A percentile compares a stretch with the other conserved stretches of the same genome.
These are phyloP conservation scores for Botrytis fragariae DNA, from an alignment of 2,329 filamentous ascomycete species.

Conservation along the genomic window DNA sequence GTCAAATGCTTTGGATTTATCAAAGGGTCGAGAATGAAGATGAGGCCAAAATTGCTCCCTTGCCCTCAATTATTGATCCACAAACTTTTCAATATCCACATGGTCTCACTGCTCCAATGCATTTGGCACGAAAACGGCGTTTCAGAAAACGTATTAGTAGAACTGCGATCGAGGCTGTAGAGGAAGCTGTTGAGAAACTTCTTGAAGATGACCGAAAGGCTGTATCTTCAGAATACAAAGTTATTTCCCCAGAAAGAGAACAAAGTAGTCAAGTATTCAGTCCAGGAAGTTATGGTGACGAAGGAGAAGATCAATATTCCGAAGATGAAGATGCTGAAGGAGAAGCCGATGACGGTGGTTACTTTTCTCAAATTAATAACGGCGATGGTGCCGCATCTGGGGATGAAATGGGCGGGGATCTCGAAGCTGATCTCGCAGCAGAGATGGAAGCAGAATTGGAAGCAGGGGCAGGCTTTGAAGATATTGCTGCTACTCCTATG, in stretches of 20 bases:
- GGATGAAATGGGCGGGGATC: constrained; percentile 40
- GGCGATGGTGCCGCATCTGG: constrained; percentile 32
- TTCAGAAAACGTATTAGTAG: constrained; percentile 57
- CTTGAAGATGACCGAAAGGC: constrained; percentile 47
- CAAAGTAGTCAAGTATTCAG: constrained; percentile 32
- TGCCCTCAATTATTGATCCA: constrained; percentile 37
- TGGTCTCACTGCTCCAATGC: constrained; percentile 60
- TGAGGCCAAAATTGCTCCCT: constrained; percentile 42
- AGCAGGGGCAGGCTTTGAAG: constrained; percentile 28
- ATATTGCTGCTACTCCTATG: constrained; percentile 40
- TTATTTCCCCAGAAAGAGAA: constrained; percentile 41
- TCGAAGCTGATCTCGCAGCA: constrained; percentile 38
- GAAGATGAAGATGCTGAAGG: constrained; percentile 41
- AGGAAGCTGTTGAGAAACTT: constrained; percentile 53
- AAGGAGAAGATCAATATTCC: constrained; percentile 40
- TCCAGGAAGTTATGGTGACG: constrained; percentile 29
- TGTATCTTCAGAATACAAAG: constrained; percentile 43
- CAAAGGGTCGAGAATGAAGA: constrained; percentile 55
- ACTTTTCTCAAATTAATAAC: constrained; percentile 33
- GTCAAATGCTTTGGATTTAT: constrained; percentile 69
- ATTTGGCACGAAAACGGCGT: constrained; percentile 55
- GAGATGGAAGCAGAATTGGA: constrained; percentile 34
- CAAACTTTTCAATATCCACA: constrained; percentile 46
- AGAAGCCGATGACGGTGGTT: constrained; percentile 42
- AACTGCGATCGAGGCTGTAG: constrained; percentile 55